These are phyloP conservation scores for Betula pendula DNA, from an alignment of 306 rosid species.

Conservation along the genomic window DNA sequence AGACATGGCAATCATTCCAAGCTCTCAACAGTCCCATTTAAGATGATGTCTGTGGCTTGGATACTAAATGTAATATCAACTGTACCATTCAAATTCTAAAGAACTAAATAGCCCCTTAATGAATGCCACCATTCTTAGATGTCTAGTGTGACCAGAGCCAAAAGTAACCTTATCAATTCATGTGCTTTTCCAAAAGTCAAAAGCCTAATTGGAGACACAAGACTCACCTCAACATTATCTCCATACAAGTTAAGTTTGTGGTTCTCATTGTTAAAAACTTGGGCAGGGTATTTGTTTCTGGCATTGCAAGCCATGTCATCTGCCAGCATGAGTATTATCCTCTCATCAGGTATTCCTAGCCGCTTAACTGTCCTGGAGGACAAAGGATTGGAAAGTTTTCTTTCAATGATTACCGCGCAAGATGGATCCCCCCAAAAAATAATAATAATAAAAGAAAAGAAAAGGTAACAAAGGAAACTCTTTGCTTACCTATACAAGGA, in stretches of 20 bases:
- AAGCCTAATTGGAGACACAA: conserved; percentile 15
- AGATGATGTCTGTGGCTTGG: not conserved
- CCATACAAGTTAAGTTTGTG: conserved; percentile 92
- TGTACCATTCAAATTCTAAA: not conserved
- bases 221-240: conserved; percentile 90
- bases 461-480: conserved; percentile 10
- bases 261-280: conserved; percentile 94
- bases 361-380: conserved; percentile 87
- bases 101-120: not conserved
- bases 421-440: not conserved
- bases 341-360: conserved; percentile 96
- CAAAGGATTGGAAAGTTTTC: conserved; percentile 24
- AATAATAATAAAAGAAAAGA: not conserved
- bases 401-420: conserved; percentile 4
- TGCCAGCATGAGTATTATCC: conserved; percentile 95
- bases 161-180: conserved; percentile 7
- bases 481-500: conserved; percentile 71
- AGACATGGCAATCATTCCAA: not conserved
- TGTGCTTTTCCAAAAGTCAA: conserved; percentile 8
- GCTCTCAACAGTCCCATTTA: not conserved
- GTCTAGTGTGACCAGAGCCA: conserved; percentile 10
- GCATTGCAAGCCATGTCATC: conserved; percentile 99
- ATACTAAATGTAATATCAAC: not conserved
- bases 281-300: conserved; percentile 92
- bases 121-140: not conserved